A percentile compares a stretch with the other conserved stretches of the same genome.
Conservation (phyloP, 73 alveolate genomes). For the Paraurostyla sp. region DNA sequence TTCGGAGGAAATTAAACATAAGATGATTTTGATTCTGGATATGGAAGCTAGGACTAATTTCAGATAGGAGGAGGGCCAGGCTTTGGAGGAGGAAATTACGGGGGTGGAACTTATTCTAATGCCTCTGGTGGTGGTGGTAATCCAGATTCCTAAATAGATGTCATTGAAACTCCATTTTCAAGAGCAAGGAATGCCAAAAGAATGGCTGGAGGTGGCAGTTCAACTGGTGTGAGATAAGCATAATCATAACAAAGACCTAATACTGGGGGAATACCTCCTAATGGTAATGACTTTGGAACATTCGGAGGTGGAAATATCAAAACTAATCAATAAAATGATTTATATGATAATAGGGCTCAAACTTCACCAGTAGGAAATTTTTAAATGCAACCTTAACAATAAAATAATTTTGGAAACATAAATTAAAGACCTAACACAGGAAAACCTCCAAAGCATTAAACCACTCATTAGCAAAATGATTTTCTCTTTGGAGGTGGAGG, state of each 20-base stretch:
- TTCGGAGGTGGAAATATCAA: not conserved
- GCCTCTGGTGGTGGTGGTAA: constrained; percentile 33
- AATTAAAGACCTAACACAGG: constrained; percentile 25
- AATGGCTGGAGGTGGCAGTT: constrained; percentile 12
- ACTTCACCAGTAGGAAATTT: constrained; percentile 22
- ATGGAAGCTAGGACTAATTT: not conserved
- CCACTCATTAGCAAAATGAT: not conserved
- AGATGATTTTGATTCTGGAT: not conserved
- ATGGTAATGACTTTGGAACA: not conserved
- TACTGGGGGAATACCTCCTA: constrained; percentile 2
- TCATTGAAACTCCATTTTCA: constrained; percentile 33
- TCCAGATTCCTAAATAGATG: constrained; percentile 29
- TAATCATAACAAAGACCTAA: not conserved
- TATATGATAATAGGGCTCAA: constrained; percentile 24
- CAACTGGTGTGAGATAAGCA: not conserved
- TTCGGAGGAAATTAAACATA: not conserved
- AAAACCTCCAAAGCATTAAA: constrained; percentile 18
- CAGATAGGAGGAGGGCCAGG: not conserved
- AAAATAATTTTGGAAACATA: not conserved
- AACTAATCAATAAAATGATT: not conserved
- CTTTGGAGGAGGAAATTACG: no score
- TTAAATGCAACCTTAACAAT: not conserved
- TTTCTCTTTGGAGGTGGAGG: constrained; percentile 34
- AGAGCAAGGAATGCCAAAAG: not conserved
- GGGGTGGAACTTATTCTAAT: constrained; percentile 11